Evolutionary conservation across 2,329 filamentous ascomycete genomes (phyloP), one percentile per base, ranked within the genome.

Genomic region (Plenodomus lindquistii): DNA sequence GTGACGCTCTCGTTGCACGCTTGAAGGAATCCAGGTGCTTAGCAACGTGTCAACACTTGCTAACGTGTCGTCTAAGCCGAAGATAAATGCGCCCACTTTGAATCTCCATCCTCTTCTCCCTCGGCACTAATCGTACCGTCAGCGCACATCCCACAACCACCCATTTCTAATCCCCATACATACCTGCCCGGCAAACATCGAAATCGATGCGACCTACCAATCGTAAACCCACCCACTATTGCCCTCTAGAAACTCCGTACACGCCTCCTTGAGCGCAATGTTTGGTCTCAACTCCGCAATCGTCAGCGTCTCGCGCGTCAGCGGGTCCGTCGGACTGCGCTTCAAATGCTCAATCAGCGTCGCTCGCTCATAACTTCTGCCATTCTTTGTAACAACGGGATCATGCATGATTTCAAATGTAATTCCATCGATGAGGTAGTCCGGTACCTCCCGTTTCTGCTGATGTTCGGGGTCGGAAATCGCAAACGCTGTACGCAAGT

Each of bases 201-300:
- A 54, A 57, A 40, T 53, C 42, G 44, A 44, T 41, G 40, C 15
- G 46, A 63, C 67, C 62, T 77, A 96, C 87, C 89, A 97, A 69
- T 97, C 92, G 34, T 89, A 91, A 1, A 91, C 91, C 89, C 94
- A 96, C 9, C 91, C 92, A 19, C 54, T 63, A 63, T 96, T 97
- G 59, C 89, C 78, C 21, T 88, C 81, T 49, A 97, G 76, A 63
- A 96, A 97, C 59, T 94, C 89, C 38, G 89, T 85, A 66, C 91
- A 95, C 0, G 90, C 93, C 44, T 89, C 82, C 69, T 86, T 90
- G 48, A 97, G 77, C 1, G 82, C 87, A 37, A 95, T 79, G 69
- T 97, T 97, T 0, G 90, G 87, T 36, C 91, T 80, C 44, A 97
- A 72, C 37, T 97, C 91, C 1, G 79, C 75, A 1, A 84, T 77